phyloP scores from a whole-genome alignment of 345 rosid species.

The Populus deltoides region DNA sequence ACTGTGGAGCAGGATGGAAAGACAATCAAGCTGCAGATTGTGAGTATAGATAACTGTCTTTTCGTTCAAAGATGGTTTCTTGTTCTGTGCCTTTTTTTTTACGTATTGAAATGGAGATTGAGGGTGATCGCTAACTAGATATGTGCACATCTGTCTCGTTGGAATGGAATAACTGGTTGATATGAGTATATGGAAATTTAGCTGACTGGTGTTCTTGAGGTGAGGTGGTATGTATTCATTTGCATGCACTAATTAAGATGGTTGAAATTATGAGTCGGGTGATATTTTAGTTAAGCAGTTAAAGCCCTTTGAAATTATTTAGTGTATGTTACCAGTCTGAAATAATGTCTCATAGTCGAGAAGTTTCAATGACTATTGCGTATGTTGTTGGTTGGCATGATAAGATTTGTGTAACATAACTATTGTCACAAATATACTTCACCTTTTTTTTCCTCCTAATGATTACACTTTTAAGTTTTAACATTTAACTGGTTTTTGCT shows the following conservation, averaged over 20 bases:
- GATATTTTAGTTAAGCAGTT: background rate
- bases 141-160: background rate
- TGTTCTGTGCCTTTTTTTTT: background rate
- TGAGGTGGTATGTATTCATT: background rate
- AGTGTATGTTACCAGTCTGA: background rate
- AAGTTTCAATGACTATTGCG: background rate
- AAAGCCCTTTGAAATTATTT: background rate
- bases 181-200: background rate
- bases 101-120: background rate
- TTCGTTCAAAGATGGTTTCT: background rate
- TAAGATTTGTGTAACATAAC: background rate
- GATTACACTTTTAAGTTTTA: background rate
- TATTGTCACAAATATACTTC: background rate
- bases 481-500: background rate
- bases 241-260: background rate
- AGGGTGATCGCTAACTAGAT: background rate
- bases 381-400: background rate
- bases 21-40: slow-evolving; percentile 73
- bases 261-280: background rate
- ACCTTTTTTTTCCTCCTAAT: background rate
- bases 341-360: background rate
- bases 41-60: slow-evolving; percentile 21
- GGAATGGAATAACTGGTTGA: background rate
- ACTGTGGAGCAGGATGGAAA: slow-evolving; percentile 93
- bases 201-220: background rate